These are phyloP conservation scores for Chrysosporium queenslandicum DNA, from an alignment of 2,329 filamentous ascomycete genomes.

Conservation along the genomic window DNA sequence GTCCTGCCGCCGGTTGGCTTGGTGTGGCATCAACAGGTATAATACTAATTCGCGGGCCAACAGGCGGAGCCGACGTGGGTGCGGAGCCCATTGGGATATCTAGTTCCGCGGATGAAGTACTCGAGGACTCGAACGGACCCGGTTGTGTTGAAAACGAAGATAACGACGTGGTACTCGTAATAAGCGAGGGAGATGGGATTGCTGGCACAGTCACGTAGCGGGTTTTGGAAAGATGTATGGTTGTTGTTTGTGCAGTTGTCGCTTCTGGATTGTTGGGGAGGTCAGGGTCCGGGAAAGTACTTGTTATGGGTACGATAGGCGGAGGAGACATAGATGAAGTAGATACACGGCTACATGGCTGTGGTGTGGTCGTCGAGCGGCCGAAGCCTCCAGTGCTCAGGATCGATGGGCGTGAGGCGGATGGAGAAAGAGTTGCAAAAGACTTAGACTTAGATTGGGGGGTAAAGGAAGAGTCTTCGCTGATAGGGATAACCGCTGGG, in stretches of 20 bases:
- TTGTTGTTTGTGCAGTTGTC: neutral
- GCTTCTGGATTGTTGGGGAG: neutral
- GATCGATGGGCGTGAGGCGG: neutral
- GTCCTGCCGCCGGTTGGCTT: neutral
- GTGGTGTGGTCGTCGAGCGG: neutral
- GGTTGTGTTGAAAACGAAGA: neutral
- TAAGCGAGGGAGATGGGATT: neutral
- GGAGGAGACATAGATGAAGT: neutral
- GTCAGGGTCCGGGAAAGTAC: neutral
- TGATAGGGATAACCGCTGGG: constrained; percentile 5
- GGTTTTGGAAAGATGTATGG: neutral
- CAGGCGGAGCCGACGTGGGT: constrained; percentile 16
- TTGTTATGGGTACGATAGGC: neutral
- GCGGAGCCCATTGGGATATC: neutral
- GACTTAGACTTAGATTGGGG: neutral
- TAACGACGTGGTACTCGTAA: neutral
- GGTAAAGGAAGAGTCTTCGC: neutral
- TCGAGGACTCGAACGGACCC: neutral
- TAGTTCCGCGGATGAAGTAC: neutral
- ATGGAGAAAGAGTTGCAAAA: neutral
- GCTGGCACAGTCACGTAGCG: neutral
- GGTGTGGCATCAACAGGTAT: neutral
- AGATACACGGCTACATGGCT: neutral
- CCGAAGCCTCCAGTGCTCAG: neutral
- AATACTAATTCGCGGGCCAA: constrained; percentile 38